Base-by-base conservation (phyloP, 1,139 yeast species). In the Blastobotrys serpentis region DNA sequence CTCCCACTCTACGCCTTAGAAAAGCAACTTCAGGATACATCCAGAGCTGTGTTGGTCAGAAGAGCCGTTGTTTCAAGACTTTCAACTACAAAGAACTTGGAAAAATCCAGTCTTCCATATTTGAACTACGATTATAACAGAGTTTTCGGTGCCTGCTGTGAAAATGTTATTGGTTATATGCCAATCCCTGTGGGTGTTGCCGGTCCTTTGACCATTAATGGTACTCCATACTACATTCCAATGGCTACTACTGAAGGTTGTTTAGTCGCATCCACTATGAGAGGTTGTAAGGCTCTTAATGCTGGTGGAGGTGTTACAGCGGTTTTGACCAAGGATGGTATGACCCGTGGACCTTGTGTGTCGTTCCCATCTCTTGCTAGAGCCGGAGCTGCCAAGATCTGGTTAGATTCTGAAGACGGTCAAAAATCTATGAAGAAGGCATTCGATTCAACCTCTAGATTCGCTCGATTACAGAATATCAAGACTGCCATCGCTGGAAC, bases 201-300 rank as follows among this genome's bases (percentile, higher is more conserved):
- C 32, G 99, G 99, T 49, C 98, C 99, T 4, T 72, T 94, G 66
- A 74, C 86, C 50, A 86, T 92, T 62, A 98, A 92, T 67, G 92
- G 89, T 42, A 81, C 78, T 58, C 81, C 94, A 44, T 85, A 78
- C 66, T 95, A 87, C 68, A 82, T 92, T 58, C 99, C 99, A 44
- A 89, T 92, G 96, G 99, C 99, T 32, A 92, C 99, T 23, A 92
- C 98, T 44, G 99, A 92, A 73, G 99, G 99, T 49, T 92, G 98
- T 73, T 77, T 92, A 52, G 97, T 92, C 56, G 99, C 98, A 1
- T 89, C 98, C 13, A 85, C 98, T 11, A 90, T 88, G 95, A 85
- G 99, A 71, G 99, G 98, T 58, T 92, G 98, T 74, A 92, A 92
- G 68, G 98, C 98, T 19, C 86, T 92, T 59, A 94, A 92, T 67